Evolutionary conservation across 495 filamentous ascomycete species (phyloP), one percentile per base, ranked within the genome.

Genomic region (Neurospora discreta): DNA sequence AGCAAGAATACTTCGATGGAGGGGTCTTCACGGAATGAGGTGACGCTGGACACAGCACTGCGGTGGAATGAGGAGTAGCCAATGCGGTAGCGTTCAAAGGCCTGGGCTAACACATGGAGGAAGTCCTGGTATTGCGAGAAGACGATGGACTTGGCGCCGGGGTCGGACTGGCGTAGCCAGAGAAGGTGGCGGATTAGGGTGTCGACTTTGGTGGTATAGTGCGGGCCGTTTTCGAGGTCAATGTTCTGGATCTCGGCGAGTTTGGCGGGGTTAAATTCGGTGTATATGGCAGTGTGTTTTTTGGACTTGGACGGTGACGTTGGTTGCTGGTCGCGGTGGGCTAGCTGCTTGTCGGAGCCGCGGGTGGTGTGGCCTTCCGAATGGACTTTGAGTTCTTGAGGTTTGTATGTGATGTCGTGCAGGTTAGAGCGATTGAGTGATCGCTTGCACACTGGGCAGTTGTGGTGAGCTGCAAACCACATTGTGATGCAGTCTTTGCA

Each of bases 151-250:
- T 98, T 97, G 11, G 93, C 88, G 0, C 92, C 93, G 1, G 92
- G 93, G 77, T 99, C 95, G 68, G 92, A 87, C 69, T 90, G 83
- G 3, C 93, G 87, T 5, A 99, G 82, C 92, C 92, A 98, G 18
- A 96, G 77, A 1, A 98, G 80, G 77, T 99, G 95, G 11, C 91
- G 85, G 33, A 90, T 87, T 11, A 98, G 76, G 0, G 87, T 94
- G 74, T 98, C 93, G 23, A 97, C 90, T 78, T 99, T 99, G 0
- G 92, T 95, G 9, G 93, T 92, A 77, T 90, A 97, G 7, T 90
- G 91, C 3, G 84, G 84, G 0, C 87, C 88, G 7, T 65, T 65
- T 36, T 88, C 80, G 0, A 98, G 84, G 39, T 96, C 89, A 74
- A 97, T 91, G 43, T 87, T 88, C 77, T 93, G 91, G 80, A 99